Conservation (phyloP, 257 asterid species). For the Voacanga thouarsii region DNA sequence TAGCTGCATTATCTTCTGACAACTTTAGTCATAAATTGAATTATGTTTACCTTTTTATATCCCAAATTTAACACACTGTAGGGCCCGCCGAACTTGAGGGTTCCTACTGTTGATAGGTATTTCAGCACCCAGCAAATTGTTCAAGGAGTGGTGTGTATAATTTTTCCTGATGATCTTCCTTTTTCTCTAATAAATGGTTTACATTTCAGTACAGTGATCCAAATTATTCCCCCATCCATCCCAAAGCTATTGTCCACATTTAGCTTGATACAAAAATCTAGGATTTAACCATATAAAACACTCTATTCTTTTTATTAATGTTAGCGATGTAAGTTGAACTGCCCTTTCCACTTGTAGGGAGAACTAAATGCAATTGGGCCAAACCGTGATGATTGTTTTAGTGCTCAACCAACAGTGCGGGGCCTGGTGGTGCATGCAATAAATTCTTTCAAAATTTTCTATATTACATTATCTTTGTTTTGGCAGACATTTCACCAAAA, state of each 20-base stretch:
- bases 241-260: too few relatives aligned
- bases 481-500: neutral
- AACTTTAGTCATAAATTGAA: neutral
- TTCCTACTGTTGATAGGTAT: conserved; percentile 21
- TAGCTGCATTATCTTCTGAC: conserved; percentile 16
- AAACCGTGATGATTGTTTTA: conserved; percentile 8
- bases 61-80: conserved; percentile 9
- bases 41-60: neutral
- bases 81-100: conserved; percentile 24
- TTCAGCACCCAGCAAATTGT: conserved; percentile 14
- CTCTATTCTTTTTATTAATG: neutral
- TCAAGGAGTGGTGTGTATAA: conserved; percentile 21
- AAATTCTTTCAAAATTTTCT: conserved; percentile 10
- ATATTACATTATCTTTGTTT: neutral
- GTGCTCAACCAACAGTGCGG: conserved; percentile 20
- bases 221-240: neutral
- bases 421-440: conserved; percentile 25
- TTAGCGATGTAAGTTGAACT: neutral
- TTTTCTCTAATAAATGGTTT: neutral
- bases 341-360: conserved; percentile 20
- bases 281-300: neutral
- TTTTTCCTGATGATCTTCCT: neutral
- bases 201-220: neutral
- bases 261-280: too few relatives aligned
- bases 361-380: conserved; percentile 22